These are phyloP conservation scores for Penicillium mononematosum DNA, from an alignment of 495 filamentous ascomycete species.

Conservation along the genomic window DNA sequence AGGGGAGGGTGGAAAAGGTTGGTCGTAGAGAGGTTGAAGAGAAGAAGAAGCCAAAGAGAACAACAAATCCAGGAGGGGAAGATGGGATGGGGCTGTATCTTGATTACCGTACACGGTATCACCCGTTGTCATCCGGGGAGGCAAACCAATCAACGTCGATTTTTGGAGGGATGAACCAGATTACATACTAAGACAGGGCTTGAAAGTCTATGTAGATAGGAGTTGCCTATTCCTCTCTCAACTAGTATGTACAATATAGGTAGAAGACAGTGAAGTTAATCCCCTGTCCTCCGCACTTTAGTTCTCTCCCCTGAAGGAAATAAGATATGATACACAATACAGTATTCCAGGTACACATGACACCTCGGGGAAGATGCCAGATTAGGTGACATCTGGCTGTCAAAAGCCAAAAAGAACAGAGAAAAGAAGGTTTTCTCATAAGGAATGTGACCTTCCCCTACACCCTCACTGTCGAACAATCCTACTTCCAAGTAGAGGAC, in stretches of 20 bases:
- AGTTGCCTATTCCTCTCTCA: not conserved
- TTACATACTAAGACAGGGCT: not conserved
- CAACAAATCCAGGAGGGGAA: conserved; percentile 25
- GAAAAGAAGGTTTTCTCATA: not conserved
- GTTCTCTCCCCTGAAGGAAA: conserved; percentile 4
- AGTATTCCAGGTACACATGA: conserved; percentile 1
- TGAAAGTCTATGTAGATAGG: not conserved
- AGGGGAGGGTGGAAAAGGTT: conserved; percentile 15
- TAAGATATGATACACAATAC: not conserved
- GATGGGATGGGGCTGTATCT: not conserved
- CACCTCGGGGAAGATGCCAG: conserved; percentile 11
- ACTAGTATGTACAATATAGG: not conserved
- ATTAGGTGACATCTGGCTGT: conserved; percentile 18
- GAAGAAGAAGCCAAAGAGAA: conserved; percentile 31
- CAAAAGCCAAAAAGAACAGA: conserved; percentile 12
- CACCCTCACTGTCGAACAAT: not conserved
- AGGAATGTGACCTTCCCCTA: not conserved
- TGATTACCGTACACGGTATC: conserved; percentile 15
- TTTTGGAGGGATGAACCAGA: not conserved
- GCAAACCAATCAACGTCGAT: not conserved
- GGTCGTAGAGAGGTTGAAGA: conserved; percentile 38
- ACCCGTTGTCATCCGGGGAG: conserved; percentile 5
- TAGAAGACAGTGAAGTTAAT: not conserved
- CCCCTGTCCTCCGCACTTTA: not conserved
- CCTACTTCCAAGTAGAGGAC: conserved; percentile 17